Evolutionary conservation across 1,139 yeast genomes (phyloP).

Genomic region (Yamadazyma atmosphaerica): DNA sequence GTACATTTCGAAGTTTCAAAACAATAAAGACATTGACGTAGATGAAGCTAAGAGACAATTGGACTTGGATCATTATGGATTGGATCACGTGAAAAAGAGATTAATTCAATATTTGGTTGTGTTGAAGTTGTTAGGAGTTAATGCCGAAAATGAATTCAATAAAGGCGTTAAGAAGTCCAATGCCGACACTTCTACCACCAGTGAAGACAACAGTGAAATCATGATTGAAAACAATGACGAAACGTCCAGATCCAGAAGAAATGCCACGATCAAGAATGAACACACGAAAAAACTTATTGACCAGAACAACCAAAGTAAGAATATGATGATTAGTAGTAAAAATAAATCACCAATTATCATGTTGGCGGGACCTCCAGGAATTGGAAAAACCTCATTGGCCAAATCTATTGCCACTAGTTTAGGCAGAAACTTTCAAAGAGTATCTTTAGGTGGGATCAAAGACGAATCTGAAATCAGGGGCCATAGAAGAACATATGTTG

Average conservation of each 20-base stretch:
- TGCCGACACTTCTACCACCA: constrained; percentile 3
- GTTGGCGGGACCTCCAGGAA: constrained; percentile 94
- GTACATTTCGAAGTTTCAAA: constrained; percentile 36
- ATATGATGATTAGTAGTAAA: constrained; percentile 27
- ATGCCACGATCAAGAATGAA: constrained; percentile 28
- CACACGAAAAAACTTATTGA: constrained; percentile 17
- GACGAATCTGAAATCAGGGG: constrained; percentile 93
- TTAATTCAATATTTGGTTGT: constrained; percentile 82
- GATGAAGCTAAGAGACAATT: constrained; percentile 57
- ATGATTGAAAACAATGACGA: constrained; percentile 42
- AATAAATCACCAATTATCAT: constrained; percentile 73
- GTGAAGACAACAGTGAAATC: constrained; percentile 15
- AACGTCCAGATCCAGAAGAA: constrained; percentile 26
- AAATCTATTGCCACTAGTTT: constrained; percentile 81
- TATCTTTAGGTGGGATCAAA: constrained; percentile 84
- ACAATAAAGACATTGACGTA: constrained; percentile 53
- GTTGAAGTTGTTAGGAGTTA: constrained; percentile 56
- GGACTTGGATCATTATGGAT: constrained; percentile 82
- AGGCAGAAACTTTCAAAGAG: constrained; percentile 77
- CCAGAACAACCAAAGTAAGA: constrained; percentile 13
- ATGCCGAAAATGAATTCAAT: constrained; percentile 31
- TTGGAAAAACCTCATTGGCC: constrained; percentile 90
- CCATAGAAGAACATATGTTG: constrained; percentile 89
- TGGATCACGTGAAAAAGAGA: constrained; percentile 77
- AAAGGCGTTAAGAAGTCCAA: constrained; percentile 10